Base-by-base conservation (phyloP, 169 alveolate genomes). In the Babesia caballi region DNA sequence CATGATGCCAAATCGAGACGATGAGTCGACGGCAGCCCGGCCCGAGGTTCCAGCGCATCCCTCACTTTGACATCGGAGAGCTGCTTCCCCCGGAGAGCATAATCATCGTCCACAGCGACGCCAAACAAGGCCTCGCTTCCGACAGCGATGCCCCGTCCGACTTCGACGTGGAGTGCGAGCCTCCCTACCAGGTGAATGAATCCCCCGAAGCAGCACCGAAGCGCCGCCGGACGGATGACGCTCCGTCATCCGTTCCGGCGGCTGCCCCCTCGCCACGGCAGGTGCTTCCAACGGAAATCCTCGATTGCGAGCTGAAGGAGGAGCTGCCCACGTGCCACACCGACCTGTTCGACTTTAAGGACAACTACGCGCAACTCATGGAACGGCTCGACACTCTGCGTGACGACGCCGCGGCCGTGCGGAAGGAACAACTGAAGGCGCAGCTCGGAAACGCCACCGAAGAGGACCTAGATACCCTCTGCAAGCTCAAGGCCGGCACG, bases 341-440 rank as follows among this genome's bases (percentile, higher is more conserved):
- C n/a, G 73, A 63, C 49, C 41, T 63, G 36, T 63, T 63, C 32
- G 63, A 46, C 28, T 63, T 46, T 25, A 63, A 28, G 60, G 73
- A 63, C 21, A 19, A 28, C 4, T 47, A 21, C 33, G 46, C 61
- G 17, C 58, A 52, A 30, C 17, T 47, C 50, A 47, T 32, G 28
- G 58, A 42, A 9, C 58, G 73, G 2, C 32, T 63, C n/a, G 61
- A 63, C 8, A 1, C 73, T 11, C 73, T 63, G 11, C 73, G 60
- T 17, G 38, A 49, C 50, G 15, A 30, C 21, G 30, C 30, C 19
- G 23, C 28, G 27, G 36, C n/a, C 21, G 6, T 47, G 19, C 44
- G 46, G 49, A 27, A 8, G 7, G 6, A 17, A 36, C 25, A 23
- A 2, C 21, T 63, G 58, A 35, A 49, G 32, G 0, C 46, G 8